These are phyloP conservation scores for Xylaria sp. DNA, from an alignment of 2,329 filamentous ascomycete genomes.

Conservation along the genomic window DNA sequence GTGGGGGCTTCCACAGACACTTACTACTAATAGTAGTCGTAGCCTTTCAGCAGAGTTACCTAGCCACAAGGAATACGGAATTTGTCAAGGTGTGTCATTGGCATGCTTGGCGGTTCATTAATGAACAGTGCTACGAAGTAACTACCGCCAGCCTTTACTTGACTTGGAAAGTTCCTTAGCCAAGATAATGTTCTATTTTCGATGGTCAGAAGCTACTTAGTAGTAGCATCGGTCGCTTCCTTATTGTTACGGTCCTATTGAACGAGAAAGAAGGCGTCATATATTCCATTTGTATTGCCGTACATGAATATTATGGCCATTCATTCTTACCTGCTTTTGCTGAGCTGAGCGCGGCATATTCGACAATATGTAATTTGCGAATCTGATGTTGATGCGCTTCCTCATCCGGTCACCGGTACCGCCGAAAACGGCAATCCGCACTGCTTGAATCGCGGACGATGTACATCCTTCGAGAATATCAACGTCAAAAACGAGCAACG, in stretches of 20 bases:
- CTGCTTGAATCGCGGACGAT: background rate
- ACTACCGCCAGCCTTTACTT: background rate
- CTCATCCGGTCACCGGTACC: conserved; percentile 14
- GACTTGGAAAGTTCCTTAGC: background rate
- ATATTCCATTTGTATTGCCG: too few species aligned
- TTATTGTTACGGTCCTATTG: background rate
- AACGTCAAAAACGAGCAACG: background rate
- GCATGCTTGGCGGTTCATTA: conserved; percentile 22
- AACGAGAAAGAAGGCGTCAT: background rate
- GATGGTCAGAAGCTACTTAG: conserved; percentile 5
- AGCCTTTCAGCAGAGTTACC: conserved; percentile 11
- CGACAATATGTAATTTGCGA: background rate
- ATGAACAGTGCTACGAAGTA: background rate
- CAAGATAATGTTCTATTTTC: conserved; percentile 9
- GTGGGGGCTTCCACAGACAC: too few species aligned
- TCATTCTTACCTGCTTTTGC: background rate
- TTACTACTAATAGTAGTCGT: background rate
- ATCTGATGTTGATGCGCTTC: background rate
- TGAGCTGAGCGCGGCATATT: background rate
- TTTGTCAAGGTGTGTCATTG: conserved; percentile 28
- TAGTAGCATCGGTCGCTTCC: background rate
- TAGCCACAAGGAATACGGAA: conserved; percentile 12
- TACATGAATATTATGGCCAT: background rate
- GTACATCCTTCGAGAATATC: background rate
- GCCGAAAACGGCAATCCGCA: conserved; percentile 31